Base-by-base conservation (phyloP, 2,329 filamentous ascomycete species). In the Hymenoscyphus scutula region DNA sequence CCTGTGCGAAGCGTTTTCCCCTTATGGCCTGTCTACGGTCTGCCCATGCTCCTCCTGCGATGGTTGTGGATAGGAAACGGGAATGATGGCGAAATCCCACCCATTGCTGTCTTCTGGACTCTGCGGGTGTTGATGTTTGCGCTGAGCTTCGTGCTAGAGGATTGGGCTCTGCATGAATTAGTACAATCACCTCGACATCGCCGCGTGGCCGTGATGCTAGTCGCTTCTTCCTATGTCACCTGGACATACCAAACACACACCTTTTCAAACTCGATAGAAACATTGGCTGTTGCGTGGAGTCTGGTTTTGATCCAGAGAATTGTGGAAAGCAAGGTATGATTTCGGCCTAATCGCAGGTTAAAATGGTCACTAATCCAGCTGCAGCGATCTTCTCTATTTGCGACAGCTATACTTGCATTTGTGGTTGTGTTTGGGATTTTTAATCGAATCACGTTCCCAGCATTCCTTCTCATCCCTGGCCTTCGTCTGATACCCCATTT, bases 241-340 rank as follows among this genome's bases (percentile, higher is more conserved):
- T 99, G 95, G 94, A 97, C 94, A 53, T 97, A 94, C 78, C 95
- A 99, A 78, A 95, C 92, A 19, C 95, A 99, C 77, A 98, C 95
- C 13, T 98, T 99, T 76, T 98, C 94, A 66, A 99, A 99, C 78
- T 96, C 94, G 65, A 84, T 98, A 68, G 95, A 99, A 79, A 98
- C 95, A 2, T 80, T 99, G 70, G 84, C 94, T 58, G 92, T 99
- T 58, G 85, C 91, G 60, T 99, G 95, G 95, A 93, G 90, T 72
- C 78, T 99, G 76, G 93, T 98, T 56, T 79, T 99, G 75, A 93
- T 97, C 65, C 87, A 91, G 76, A 88, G 94, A 74, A 95, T 98
- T 69, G 81, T 89, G 54, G 87, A 89, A 68, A 86, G 89, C 72
- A 90, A 89, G 78, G 92, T 95, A 81, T 54, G 84, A 76, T 48